Percentiles rank a stretch among this genome's conserved stretches.
Evolutionary conservation across 805 yeast genomes (phyloP).

Genomic region (Candida nonsorbophila): DNA sequence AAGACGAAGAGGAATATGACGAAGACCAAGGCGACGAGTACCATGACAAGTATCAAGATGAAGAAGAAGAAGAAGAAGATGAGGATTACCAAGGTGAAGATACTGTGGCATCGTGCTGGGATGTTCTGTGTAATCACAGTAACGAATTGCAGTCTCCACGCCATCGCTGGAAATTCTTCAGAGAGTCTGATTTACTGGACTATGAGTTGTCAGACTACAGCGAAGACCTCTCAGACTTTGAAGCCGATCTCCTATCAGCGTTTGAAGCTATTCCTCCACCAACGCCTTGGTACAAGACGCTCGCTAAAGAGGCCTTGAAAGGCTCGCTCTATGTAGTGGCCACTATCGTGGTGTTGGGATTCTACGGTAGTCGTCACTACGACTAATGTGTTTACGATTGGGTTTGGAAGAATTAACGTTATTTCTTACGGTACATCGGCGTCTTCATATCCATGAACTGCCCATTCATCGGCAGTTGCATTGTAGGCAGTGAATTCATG

Average conservation of each 20-base stretch:
- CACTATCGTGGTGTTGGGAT: constrained; percentile 30
- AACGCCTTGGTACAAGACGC: constrained; percentile 6
- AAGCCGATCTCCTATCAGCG: too few species aligned
- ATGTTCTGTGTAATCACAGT: too few species aligned
- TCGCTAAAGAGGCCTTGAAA: constrained; percentile 26
- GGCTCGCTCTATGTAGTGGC: constrained; percentile 26
- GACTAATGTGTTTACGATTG: neutral
- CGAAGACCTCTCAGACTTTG: too few species aligned
- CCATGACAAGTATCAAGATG: constrained; percentile 1
- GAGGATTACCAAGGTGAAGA: constrained; percentile 1
- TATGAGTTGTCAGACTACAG: too few species aligned
- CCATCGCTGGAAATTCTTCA: too few species aligned
- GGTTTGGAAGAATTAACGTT: constrained; percentile 1
- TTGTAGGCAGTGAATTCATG: constrained; percentile 4
- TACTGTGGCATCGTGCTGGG: too few species aligned
- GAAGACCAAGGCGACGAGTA: constrained; percentile 1
- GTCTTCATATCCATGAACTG: constrained; percentile 13
- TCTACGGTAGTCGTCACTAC: constrained; percentile 28
- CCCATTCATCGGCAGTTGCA: constrained; percentile 13
- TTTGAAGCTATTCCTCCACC: neutral
- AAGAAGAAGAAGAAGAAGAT: too few species aligned
- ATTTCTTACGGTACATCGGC: constrained; percentile 4
- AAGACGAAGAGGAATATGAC: neutral
- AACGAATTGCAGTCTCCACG: too few species aligned
- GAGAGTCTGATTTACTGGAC: too few species aligned